Conservation (phyloP, 331 rosid species). For the Quercus lobata region DNA sequence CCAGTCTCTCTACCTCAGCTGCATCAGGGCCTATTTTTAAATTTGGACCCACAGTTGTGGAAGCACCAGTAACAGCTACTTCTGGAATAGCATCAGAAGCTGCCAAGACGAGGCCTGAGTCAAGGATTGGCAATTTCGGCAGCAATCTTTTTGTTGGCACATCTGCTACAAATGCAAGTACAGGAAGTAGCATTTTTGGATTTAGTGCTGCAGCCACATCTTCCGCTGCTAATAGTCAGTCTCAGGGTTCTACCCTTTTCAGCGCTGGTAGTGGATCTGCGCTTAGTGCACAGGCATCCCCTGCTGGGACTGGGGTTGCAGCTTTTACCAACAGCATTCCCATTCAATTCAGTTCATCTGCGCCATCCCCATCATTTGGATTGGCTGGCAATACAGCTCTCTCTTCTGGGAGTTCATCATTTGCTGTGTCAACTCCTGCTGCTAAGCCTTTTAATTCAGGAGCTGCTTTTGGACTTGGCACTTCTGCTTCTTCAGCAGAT, state of each 20-base stretch:
- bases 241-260: conserved; percentile 31
- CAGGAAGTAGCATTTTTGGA: conserved; percentile 23
- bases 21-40: conserved; percentile 35
- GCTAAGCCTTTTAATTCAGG: conserved; percentile 35
- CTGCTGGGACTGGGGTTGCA: conserved; percentile 41
- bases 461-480: conserved; percentile 26
- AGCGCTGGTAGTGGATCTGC: conserved; percentile 34
- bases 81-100: conserved; percentile 32
- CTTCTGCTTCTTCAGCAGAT: conserved; percentile 46
- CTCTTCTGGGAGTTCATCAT: conserved; percentile 52
- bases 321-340: conserved; percentile 47
- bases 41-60: conserved; percentile 31
- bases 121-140: conserved; percentile 32
- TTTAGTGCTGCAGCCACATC: conserved; percentile 42
- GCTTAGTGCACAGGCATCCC: conserved; percentile 31
- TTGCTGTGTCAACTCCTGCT: conserved; percentile 48
- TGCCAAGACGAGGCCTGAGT: not conserved
- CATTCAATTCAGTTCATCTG: conserved; percentile 42
- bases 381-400: conserved; percentile 38
- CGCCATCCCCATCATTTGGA: conserved; percentile 42
- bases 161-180: conserved; percentile 33
- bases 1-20: conserved; percentile 25
- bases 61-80: conserved; percentile 26
- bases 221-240: conserved; percentile 39
- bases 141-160: conserved; percentile 33